phyloP scores from a whole-genome alignment of 495 filamentous ascomycete genomes.

The Rusavskia elegans region DNA sequence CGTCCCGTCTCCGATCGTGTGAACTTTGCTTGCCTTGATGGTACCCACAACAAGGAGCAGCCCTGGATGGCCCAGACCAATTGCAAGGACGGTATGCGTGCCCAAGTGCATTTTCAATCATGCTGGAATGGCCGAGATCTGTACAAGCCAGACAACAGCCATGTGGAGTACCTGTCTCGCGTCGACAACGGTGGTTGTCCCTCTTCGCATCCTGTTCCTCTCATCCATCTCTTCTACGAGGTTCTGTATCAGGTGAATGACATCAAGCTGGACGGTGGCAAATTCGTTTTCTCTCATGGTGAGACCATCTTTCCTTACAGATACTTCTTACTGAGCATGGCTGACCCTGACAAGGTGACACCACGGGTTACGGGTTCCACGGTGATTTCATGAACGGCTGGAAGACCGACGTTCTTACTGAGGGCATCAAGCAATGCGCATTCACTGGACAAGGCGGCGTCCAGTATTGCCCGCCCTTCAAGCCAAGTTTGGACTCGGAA shows the following conservation, averaged over 20 bases:
- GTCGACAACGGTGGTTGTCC: constrained; percentile 27
- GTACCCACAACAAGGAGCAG: constrained; percentile 2
- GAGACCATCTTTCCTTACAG: constrained; percentile 13
- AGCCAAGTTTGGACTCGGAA: constrained; percentile 11
- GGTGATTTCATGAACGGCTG: constrained; percentile 34
- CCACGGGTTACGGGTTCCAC: constrained; percentile 29
- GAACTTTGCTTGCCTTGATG: constrained; percentile 20
- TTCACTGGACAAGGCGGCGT: constrained; percentile 10
- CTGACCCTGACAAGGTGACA: constrained; percentile 18
- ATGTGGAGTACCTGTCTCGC: constrained; percentile 22
- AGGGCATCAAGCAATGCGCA: constrained; percentile 18
- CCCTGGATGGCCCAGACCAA: constrained; percentile 12
- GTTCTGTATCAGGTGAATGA: constrained; percentile 17
- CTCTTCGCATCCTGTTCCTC: constrained; percentile 19
- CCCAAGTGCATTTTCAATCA: constrained; percentile 28
- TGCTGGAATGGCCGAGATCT: constrained; percentile 22
- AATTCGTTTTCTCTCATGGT: constrained; percentile 20
- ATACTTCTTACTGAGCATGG: not conserved
- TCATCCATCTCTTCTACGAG: constrained; percentile 27
- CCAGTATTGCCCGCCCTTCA: constrained; percentile 17
- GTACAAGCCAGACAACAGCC: constrained; percentile 21
- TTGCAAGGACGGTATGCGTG: constrained; percentile 20
- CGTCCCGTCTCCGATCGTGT: constrained; percentile 22
- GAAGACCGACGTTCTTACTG: constrained; percentile 21
- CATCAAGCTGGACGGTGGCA: constrained; percentile 9